phyloP scores from a whole-genome alignment of 1,284 basidiomycete genomes.

The Bjerkandera adusta region DNA sequence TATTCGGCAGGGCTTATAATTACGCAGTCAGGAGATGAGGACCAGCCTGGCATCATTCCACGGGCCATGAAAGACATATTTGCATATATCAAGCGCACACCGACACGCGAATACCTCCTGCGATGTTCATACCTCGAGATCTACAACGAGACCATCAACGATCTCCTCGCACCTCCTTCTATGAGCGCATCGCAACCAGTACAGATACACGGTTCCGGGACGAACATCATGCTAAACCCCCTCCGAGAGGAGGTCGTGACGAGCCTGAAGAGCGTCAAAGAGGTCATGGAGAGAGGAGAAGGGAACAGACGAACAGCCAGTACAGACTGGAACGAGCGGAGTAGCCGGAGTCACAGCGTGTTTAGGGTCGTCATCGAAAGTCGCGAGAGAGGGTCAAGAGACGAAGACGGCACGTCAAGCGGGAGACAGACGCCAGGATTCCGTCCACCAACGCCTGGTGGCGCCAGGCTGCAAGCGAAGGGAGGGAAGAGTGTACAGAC shows the following conservation, averaged over 20 bases:
- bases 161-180: slow-evolving; percentile 77
- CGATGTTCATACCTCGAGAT: slow-evolving; percentile 96
- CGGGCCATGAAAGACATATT: slow-evolving; percentile 88
- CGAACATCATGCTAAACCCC: slow-evolving; percentile 64
- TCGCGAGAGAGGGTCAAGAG: slow-evolving; percentile 54
- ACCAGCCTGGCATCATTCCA: slow-evolving; percentile 93
- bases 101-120: slow-evolving; percentile 87
- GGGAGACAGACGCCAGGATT: slow-evolving; percentile 56
- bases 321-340: slow-evolving; percentile 97
- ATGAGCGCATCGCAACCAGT: slow-evolving; percentile 60
- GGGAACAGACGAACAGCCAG: slow-evolving; percentile 87
- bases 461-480: slow-evolving; percentile 64
- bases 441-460: slow-evolving; percentile 63
- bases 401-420: slow-evolving; percentile 39
- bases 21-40: slow-evolving; percentile 64
- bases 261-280: slow-evolving; percentile 80
- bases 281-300: slow-evolving; percentile 84
- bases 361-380: slow-evolving; percentile 88
- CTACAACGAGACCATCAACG: slow-evolving; percentile 93
- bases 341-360: slow-evolving; percentile 90
- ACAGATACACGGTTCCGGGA: slow-evolving; percentile 63
- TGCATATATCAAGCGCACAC: slow-evolving; percentile 67
- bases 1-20: not conserved
- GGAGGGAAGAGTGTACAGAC: slow-evolving; percentile 78
- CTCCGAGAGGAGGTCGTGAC: slow-evolving; percentile 92